A percentile compares a stretch with the other conserved stretches of the same genome.
phyloP scores from a whole-genome alignment of 1,284 basidiomycete genomes.

The Albatrellus sp. region DNA sequence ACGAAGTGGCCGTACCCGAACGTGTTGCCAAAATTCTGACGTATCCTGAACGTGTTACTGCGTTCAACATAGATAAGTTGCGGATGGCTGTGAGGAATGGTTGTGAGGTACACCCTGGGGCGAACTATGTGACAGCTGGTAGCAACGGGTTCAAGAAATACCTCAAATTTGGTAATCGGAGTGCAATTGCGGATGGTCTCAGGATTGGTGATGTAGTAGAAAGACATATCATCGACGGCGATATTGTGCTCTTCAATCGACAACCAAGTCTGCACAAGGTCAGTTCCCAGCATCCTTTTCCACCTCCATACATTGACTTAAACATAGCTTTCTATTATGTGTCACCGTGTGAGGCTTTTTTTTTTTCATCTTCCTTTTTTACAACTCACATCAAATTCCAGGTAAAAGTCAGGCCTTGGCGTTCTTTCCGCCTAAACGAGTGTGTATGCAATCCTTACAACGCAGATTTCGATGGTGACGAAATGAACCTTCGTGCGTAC shows the following conservation, averaged over 20 bases:
- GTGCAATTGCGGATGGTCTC: constrained; percentile 66
- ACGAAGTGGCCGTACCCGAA: constrained; percentile 96
- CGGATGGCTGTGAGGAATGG: constrained; percentile 81
- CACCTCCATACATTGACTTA: neutral
- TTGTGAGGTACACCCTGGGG: constrained; percentile 87
- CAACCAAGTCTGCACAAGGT: constrained; percentile 97
- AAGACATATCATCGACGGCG: constrained; percentile 90
- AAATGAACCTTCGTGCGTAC: constrained; percentile 94
- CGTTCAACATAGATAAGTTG: constrained; percentile 80
- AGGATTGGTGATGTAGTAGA: constrained; percentile 86
- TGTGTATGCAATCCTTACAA: constrained; percentile 99
- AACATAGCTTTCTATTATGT: constrained; percentile 91
- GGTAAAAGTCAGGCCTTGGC: constrained; percentile 93
- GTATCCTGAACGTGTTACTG: constrained; percentile 91
- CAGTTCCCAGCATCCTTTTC: constrained; percentile 8
- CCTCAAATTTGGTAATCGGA: constrained; percentile 70
- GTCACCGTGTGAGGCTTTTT: constrained; percentile 63
- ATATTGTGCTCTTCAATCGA: constrained; percentile 97
- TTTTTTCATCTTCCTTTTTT: neutral
- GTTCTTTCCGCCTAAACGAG: constrained; percentile 96
- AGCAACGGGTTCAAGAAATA: constrained; percentile 77
- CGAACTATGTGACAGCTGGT: constrained; percentile 84
- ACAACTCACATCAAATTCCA: constrained; percentile 14
- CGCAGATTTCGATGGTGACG: constrained; percentile 99
- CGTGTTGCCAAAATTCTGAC: constrained; percentile 93